These are phyloP conservation scores for Polyporus arcularius DNA, from an alignment of 768 basidiomycete genomes.

Conservation along the genomic window DNA sequence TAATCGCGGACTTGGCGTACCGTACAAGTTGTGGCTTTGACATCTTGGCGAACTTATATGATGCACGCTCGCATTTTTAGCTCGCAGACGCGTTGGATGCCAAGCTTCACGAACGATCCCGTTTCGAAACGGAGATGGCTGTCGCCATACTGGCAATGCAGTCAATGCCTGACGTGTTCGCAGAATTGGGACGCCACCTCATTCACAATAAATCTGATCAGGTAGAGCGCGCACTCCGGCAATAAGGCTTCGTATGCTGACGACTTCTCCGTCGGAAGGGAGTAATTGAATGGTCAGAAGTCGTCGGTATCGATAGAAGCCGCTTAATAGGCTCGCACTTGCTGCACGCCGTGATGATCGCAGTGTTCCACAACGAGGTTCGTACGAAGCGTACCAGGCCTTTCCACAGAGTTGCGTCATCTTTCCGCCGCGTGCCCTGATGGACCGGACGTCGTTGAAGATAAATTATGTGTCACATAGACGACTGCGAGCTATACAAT, in stretches of 20 bases:
- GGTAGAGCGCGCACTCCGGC: background rate
- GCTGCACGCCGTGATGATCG: background rate
- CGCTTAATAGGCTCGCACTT: background rate
- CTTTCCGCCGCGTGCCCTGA: background rate
- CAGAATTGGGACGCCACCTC: no score
- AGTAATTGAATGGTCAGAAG: background rate
- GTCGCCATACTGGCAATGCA: no score
- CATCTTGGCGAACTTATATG: no score
- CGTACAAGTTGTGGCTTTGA: no score
- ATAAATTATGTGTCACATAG: slow-evolving; percentile 16
- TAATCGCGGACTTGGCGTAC: no score
- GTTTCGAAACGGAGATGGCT: no score
- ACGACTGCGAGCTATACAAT: slow-evolving; percentile 8
- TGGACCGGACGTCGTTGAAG: background rate
- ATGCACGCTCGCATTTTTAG: no score
- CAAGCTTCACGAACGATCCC: no score
- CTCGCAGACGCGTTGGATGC: no score
- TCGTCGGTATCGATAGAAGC: background rate
- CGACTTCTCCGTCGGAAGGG: background rate
- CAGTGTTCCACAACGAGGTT: background rate
- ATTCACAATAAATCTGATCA: no score
- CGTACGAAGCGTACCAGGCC: background rate
- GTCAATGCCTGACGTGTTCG: no score
- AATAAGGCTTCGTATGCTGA: background rate
- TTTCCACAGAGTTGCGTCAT: slow-evolving; percentile 6